phyloP scores from a whole-genome alignment of 2,329 filamentous ascomycete species.

The Fusarium pseudograminearum region DNA sequence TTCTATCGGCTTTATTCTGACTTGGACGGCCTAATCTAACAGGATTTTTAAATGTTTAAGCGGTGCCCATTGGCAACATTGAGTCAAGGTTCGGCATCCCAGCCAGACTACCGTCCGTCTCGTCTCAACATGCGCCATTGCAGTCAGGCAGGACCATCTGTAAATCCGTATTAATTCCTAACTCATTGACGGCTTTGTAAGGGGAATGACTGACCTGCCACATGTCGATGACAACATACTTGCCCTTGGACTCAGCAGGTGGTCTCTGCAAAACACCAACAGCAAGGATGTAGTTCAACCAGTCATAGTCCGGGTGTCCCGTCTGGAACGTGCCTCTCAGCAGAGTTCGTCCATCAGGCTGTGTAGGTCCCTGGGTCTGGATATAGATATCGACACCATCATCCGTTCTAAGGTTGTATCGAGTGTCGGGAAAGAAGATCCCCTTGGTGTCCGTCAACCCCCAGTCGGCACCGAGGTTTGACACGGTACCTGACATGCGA shows the following conservation, averaged over 20 bases:
- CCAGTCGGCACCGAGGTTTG: constrained; percentile 53
- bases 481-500: constrained; percentile 49
- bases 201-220: constrained; percentile 38
- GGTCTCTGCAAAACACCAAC: constrained; percentile 38
- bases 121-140: constrained; percentile 11
- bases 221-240: constrained; percentile 46
- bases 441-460: constrained; percentile 53
- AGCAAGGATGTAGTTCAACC: constrained; percentile 54
- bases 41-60: not conserved
- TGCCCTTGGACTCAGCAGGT: constrained; percentile 16
- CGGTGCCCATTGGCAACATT: constrained; percentile 3
- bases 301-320: constrained; percentile 51
- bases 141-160: constrained; percentile 33
- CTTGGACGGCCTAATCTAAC: not conserved
- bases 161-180: not conserved
- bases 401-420: constrained; percentile 55
- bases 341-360: constrained; percentile 48
- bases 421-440: constrained; percentile 54
- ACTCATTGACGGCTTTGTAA: accelerated
- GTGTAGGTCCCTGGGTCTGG: constrained; percentile 53
- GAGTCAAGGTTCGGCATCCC: not conserved
- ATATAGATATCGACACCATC: constrained; percentile 56
- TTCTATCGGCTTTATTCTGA: not conserved
- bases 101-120: not conserved
- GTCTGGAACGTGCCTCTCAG: constrained; percentile 52